phyloP scores from a whole-genome alignment of 768 basidiomycete species.

The Zangia roseola region DNA sequence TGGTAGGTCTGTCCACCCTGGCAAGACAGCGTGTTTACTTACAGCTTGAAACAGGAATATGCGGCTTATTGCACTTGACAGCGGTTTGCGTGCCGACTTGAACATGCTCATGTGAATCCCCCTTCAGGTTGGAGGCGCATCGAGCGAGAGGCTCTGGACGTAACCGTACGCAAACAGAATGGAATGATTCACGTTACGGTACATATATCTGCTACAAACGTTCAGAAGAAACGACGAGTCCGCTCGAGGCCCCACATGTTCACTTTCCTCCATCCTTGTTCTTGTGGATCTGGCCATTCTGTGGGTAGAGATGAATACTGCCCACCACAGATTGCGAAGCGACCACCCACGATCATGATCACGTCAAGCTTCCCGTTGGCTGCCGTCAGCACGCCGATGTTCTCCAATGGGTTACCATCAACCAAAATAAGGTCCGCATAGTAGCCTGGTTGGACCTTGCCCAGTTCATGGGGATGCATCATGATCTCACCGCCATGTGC shows the following conservation, averaged over 20 bases:
- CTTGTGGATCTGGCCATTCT: conserved; percentile 31
- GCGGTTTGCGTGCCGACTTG: no score
- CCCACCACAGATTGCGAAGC: neutral
- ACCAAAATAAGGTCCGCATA: conserved; percentile 38
- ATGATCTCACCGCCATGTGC: conserved; percentile 37
- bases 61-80: no score
- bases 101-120: no score
- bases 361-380: conserved; percentile 33
- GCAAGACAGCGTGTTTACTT: no score
- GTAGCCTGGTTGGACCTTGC: conserved; percentile 37
- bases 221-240: no score
- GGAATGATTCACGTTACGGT: no score
- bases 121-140: no score
- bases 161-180: no score
- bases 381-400: conserved; percentile 33
- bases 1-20: no score
- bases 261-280: neutral
- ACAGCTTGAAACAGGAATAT: no score
- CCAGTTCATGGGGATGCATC: conserved; percentile 36
- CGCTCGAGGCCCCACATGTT: neutral
- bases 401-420: conserved; percentile 36
- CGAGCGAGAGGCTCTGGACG: no score
- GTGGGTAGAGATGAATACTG: neutral
- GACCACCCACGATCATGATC: conserved; percentile 32
- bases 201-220: no score